These are phyloP conservation scores for Amanita thiersii DNA, from an alignment of 768 basidiomycete species.

Conservation along the genomic window DNA sequence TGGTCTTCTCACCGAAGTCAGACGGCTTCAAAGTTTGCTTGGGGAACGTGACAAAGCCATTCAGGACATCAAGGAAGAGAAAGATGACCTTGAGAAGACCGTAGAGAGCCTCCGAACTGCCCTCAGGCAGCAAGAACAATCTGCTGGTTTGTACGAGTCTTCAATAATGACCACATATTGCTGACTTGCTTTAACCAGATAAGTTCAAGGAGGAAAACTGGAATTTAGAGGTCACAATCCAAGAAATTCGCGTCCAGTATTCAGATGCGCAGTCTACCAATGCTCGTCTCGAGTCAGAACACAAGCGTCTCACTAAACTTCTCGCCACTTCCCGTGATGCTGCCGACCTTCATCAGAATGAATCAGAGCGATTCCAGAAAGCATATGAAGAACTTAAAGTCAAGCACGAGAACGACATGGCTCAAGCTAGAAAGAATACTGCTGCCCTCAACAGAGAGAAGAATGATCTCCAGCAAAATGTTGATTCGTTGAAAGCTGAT, in stretches of 20 bases:
- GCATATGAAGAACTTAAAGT: constrained; percentile 67
- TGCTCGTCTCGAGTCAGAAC: constrained; percentile 72
- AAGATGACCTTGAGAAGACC: constrained; percentile 77
- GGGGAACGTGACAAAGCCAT: constrained; percentile 91
- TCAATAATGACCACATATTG: constrained; percentile 4
- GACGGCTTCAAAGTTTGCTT: constrained; percentile 83
- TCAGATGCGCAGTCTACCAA: constrained; percentile 55
- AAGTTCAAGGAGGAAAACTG: constrained; percentile 98
- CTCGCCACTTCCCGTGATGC: constrained; percentile 68
- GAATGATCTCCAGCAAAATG: constrained; percentile 75
- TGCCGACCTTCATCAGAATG: constrained; percentile 81
- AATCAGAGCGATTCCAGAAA: constrained; percentile 61
- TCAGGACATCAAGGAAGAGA: constrained; percentile 87
- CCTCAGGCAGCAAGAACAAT: constrained; percentile 76
- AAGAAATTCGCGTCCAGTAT: constrained; percentile 73
- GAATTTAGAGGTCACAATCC: constrained; percentile 92
- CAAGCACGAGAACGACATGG: constrained; percentile 94
- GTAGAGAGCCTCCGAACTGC: constrained; percentile 68
- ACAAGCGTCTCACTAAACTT: constrained; percentile 69
- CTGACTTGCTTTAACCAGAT: constrained; percentile 36
- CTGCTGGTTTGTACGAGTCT: constrained; percentile 45
- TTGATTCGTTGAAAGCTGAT: constrained; percentile 74
- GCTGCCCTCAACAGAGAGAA: constrained; percentile 90
- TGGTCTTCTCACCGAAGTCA: constrained; percentile 83
- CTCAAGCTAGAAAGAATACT: constrained; percentile 79